Evolutionary conservation across 2,329 filamentous ascomycete species (phyloP).

Genomic region (Basipetospora sp.): DNA sequence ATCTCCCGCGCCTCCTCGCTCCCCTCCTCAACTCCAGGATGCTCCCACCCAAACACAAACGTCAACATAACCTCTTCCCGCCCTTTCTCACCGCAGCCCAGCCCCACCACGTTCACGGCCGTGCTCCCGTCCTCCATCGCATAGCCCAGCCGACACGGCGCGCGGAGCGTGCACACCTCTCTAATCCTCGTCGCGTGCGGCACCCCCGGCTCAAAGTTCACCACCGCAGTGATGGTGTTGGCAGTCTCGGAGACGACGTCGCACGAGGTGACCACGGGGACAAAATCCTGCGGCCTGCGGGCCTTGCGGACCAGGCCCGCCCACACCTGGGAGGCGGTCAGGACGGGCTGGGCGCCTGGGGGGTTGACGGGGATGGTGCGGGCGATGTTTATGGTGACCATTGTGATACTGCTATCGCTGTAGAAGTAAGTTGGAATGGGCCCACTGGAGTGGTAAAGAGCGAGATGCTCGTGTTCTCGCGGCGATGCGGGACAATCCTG

Average conservation of each 20-base stretch:
- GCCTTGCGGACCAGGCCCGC: conserved; percentile 22
- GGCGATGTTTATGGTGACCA: conserved; percentile 18
- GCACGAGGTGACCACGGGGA: conserved; percentile 20
- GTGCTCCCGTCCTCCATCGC: conserved; percentile 21
- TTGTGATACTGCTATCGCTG: conserved; percentile 10
- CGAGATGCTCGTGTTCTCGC: too few relatives aligned
- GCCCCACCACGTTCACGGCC: conserved; percentile 19
- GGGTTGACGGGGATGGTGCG: conserved; percentile 24
- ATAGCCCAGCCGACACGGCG: conserved; percentile 20
- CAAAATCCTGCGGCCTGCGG: conserved; percentile 21
- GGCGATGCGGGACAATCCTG: too few relatives aligned
- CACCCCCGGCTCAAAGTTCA: conserved; percentile 15
- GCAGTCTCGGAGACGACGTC: conserved; percentile 17
- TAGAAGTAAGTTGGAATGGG: too few relatives aligned
- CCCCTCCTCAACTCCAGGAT: conserved; percentile 15
- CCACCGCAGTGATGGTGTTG: conserved; percentile 15
- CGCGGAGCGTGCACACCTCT: conserved; percentile 19
- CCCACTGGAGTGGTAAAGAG: too few relatives aligned
- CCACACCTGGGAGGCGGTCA: conserved; percentile 21
- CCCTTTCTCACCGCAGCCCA: not conserved
- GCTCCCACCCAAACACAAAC: conserved; percentile 22
- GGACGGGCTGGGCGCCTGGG: conserved; percentile 12
- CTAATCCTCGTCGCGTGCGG: conserved; percentile 9
- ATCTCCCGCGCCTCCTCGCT: conserved; percentile 14
- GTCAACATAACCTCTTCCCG: conserved; percentile 17